A percentile compares a stretch with the other conserved stretches of the same genome.
These are phyloP conservation scores for Cyclotella atomus DNA, from an alignment of 108 stramenopile species.

Conservation along the genomic window DNA sequence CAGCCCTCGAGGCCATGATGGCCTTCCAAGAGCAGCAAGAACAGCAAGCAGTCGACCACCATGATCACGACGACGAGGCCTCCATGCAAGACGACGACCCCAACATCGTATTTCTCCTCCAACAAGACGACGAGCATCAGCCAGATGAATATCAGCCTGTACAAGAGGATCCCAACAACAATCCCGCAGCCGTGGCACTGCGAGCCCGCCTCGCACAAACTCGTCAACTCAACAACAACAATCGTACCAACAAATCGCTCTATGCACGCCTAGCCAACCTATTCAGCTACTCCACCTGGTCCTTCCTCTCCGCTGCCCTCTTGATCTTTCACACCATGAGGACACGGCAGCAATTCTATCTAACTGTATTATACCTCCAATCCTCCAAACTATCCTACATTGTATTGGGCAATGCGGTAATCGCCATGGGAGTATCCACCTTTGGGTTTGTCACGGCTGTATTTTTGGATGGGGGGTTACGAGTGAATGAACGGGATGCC, in stretches of 20 bases:
- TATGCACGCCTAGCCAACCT: slow-evolving; percentile 13
- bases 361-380: slow-evolving; percentile 89
- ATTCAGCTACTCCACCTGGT: slow-evolving; percentile 49
- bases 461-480: slow-evolving; percentile 84
- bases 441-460: slow-evolving; percentile 58
- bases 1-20: slow-evolving; percentile 33
- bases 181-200: slow-evolving; percentile 6
- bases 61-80: too few species aligned
- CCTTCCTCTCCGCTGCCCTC: slow-evolving; percentile 57
- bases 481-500: slow-evolving; percentile 90
- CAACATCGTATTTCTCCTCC: slow-evolving; percentile 13
- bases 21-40: slow-evolving; percentile 37
- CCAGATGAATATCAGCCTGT: neutral
- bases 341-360: slow-evolving; percentile 93
- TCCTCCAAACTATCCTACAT: slow-evolving; percentile 90
- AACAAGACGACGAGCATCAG: slow-evolving; percentile 3
- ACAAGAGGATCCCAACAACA: neutral
- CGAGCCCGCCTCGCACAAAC: neutral
- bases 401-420: slow-evolving; percentile 82
- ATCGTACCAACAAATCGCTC: neutral
- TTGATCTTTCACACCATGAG: slow-evolving; percentile 78
- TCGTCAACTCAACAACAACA: neutral
- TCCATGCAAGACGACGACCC: slow-evolving; percentile 25
- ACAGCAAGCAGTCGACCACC: neutral
- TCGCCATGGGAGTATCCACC: slow-evolving; percentile 62